Percentiles rank a stretch among this genome's conserved stretches.
phyloP scores from a whole-genome alignment of 352 stramenopile genomes.

The Phytophthora fragariae region DNA sequence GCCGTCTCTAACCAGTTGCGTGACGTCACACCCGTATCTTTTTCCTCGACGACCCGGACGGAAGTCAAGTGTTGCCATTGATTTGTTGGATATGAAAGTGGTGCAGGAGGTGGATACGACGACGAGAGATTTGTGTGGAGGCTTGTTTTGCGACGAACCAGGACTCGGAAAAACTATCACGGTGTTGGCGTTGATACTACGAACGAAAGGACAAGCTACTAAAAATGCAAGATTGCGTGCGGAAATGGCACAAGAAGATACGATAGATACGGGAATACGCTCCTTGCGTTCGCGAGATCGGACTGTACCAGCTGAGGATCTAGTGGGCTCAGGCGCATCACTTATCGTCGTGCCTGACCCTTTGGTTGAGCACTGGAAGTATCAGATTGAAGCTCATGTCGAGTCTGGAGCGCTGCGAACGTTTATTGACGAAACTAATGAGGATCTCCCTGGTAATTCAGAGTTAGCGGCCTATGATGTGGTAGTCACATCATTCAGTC shows the following conservation, averaged over 20 bases:
- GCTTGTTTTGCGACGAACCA: constrained; percentile 79
- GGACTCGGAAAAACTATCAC: constrained; percentile 83
- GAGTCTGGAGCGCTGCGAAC: constrained; percentile 28
- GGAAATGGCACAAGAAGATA: constrained; percentile 1
- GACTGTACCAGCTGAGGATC: constrained; percentile 35
- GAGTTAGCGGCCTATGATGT: constrained; percentile 63
- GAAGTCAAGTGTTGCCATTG: constrained; percentile 29
- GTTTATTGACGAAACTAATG: constrained; percentile 44
- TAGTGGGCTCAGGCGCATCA: constrained; percentile 48
- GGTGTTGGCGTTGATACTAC: constrained; percentile 71
- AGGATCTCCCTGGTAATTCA: constrained; percentile 40
- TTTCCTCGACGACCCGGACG: constrained; percentile 27
- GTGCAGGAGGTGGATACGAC: constrained; percentile 15
- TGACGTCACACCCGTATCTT: constrained; percentile 56
- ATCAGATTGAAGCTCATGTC: constrained; percentile 64
- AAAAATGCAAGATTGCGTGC: neutral
- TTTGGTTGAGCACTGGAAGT: constrained; percentile 74
- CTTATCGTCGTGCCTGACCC: constrained; percentile 71
- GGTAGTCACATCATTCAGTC: constrained; percentile 70
- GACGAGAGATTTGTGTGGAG: constrained; percentile 54
- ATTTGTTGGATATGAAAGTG: constrained; percentile 54
- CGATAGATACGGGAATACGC: constrained; percentile 18
- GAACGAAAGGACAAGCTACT: constrained; percentile 57
- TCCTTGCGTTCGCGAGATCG: constrained; percentile 43
- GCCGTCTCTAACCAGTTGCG: constrained; percentile 12